Conservation (phyloP, 2,329 filamentous ascomycete species). For the Cryphonectria radicalis region DNA sequence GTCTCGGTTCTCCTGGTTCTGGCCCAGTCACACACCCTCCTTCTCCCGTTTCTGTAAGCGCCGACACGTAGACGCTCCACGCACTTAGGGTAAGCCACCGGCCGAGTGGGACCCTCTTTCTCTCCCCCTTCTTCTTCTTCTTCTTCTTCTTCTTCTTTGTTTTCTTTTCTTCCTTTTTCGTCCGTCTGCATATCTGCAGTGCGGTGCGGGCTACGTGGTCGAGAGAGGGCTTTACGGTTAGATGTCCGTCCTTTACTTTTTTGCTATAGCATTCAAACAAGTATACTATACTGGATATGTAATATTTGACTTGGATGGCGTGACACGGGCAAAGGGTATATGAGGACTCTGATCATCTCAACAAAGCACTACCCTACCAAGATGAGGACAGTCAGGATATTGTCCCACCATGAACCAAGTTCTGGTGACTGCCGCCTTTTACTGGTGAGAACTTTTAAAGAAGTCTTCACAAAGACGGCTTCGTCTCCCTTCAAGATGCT, state of each 20-base stretch:
- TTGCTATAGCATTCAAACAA: background rate
- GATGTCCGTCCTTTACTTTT: background rate
- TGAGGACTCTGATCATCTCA: background rate
- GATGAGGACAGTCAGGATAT: background rate
- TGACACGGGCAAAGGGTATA: background rate
- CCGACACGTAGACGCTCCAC: conserved; percentile 1
- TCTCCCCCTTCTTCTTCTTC: too few relatives aligned
- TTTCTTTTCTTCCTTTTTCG: too few relatives aligned
- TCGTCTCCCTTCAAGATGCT: background rate
- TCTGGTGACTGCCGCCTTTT: background rate
- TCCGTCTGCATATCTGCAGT: background rate
- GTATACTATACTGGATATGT: background rate
- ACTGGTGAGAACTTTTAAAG: background rate
- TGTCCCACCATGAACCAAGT: background rate
- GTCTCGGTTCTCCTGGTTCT: conserved; percentile 3
- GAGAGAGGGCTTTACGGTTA: background rate
- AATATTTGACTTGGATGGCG: background rate
- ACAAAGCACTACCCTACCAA: background rate
- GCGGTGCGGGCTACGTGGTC: background rate
- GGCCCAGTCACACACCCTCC: conserved; percentile 16
- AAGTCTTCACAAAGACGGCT: background rate
- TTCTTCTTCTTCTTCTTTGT: too few relatives aligned
- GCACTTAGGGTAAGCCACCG: background rate
- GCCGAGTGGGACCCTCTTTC: background rate
- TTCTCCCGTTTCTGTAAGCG: conserved; percentile 14